Evolutionary conservation across 2,329 filamentous ascomycete species (phyloP).

Genomic region (Apiospora sp.): DNA sequence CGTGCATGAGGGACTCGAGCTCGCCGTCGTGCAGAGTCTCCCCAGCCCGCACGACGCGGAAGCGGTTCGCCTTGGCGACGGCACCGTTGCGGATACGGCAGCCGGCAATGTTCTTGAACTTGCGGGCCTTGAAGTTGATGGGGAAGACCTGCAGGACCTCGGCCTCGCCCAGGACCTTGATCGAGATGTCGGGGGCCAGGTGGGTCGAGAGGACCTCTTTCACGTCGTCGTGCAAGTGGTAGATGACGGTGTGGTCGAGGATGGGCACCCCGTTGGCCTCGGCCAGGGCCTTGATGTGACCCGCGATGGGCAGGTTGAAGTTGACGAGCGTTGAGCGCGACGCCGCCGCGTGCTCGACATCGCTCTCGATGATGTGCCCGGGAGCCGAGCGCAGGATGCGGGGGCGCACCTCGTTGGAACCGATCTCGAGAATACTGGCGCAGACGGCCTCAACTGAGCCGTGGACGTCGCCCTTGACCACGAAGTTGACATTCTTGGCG

Average conservation of each 20-base stretch:
- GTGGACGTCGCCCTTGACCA: conserved; percentile 91
- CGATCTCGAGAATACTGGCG: conserved; percentile 78
- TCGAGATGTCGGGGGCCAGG: conserved; percentile 71
- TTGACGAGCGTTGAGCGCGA: conserved; percentile 81
- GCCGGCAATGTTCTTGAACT: conserved; percentile 81
- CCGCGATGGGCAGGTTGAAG: conserved; percentile 80
- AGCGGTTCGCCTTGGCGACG: conserved; percentile 68
- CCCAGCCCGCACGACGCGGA: conserved; percentile 75
- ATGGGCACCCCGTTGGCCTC: conserved; percentile 77
- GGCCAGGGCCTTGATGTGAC: conserved; percentile 73
- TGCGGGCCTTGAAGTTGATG: conserved; percentile 78
- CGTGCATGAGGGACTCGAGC: conserved; percentile 84
- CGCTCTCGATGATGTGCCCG: conserved; percentile 82
- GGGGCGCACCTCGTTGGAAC: conserved; percentile 83
- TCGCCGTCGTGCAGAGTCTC: conserved; percentile 80
- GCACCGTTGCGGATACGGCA: conserved; percentile 86
- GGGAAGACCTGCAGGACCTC: conserved; percentile 85
- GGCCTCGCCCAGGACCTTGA: conserved; percentile 84
- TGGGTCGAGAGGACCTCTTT: conserved; percentile 72
- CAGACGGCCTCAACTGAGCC: conserved; percentile 92
- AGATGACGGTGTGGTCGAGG: conserved; percentile 87
- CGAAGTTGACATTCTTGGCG: conserved; percentile 73
- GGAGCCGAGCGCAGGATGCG: conserved; percentile 80
- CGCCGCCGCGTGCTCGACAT: conserved; percentile 85
- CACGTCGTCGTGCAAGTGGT: conserved; percentile 78